phyloP scores from a whole-genome alignment of 164 flowering plant genomes.

The Annona cherimola region DNA sequence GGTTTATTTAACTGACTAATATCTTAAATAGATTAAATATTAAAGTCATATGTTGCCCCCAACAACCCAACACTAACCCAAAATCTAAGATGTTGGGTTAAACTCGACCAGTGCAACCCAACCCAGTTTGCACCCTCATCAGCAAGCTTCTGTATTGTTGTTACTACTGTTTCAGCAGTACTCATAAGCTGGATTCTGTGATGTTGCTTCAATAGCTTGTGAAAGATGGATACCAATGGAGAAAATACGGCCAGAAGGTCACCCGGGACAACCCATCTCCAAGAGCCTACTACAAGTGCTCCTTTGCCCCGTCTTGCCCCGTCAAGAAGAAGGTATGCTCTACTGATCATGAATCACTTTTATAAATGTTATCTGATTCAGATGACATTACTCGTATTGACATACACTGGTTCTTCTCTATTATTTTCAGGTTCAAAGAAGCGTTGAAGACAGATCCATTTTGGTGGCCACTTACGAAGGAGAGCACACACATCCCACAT shows the following conservation, averaged over 20 bases:
- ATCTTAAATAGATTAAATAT: no score
- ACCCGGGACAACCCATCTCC: slow-evolving; percentile 38
- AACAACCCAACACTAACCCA: no score
- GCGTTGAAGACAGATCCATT: slow-evolving; percentile 29
- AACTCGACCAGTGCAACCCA: no score
- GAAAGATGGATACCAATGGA: slow-evolving; percentile 38
- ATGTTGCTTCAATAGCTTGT: slow-evolving; percentile 9
- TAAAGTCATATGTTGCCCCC: no score
- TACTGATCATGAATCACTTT: neutral
- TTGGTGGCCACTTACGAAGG: slow-evolving; percentile 45
- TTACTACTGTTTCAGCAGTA: no score
- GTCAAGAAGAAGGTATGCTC: slow-evolving; percentile 31
- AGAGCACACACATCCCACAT: slow-evolving; percentile 43
- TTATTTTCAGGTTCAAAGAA: slow-evolving; percentile 40
- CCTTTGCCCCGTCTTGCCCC: slow-evolving; percentile 30
- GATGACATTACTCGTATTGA: neutral
- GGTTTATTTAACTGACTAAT: no score
- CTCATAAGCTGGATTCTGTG: no score
- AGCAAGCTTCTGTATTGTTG: no score
- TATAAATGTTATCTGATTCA: neutral
- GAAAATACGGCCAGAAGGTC: slow-evolving; percentile 37
- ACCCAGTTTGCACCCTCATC: no score
- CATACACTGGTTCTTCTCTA: neutral
- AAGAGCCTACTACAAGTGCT: slow-evolving; percentile 34
- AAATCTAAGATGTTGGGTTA: no score